A percentile compares a stretch with the other conserved stretches of the same genome.
Evolutionary conservation across 768 basidiomycete species (phyloP).

Genomic region (Chalciporus piperatus): DNA sequence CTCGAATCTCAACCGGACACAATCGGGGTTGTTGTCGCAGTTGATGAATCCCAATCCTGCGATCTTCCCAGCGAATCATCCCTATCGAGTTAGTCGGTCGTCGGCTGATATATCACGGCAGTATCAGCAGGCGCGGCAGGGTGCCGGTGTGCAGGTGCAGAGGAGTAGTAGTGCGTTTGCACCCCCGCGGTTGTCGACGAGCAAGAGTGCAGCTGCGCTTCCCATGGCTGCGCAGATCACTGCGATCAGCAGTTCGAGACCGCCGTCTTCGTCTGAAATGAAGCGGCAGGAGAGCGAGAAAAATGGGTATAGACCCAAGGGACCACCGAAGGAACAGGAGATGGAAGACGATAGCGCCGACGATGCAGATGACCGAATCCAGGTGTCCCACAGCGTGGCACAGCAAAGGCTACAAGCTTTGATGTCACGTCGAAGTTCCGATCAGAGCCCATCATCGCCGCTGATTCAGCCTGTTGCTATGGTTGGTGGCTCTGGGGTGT

Average conservation of each 20-base stretch:
- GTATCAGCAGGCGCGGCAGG: conserved; percentile 18
- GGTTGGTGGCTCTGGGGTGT: conserved; percentile 18
- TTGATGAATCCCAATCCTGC: conserved; percentile 70
- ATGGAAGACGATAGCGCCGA: conserved; percentile 63
- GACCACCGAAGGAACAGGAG: conserved; percentile 61
- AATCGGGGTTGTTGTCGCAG: conserved; percentile 60
- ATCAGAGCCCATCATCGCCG: conserved; percentile 22
- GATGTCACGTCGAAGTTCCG: conserved; percentile 44
- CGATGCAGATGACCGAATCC: conserved; percentile 48
- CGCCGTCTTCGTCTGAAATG: conserved; percentile 18
- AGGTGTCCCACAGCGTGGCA: conserved; percentile 65
- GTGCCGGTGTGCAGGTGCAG: conserved; percentile 16
- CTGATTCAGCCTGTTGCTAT: conserved; percentile 16
- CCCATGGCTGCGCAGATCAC: conserved; percentile 55
- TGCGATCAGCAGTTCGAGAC: conserved; percentile 32
- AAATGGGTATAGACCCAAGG: conserved; percentile 59
- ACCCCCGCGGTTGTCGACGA: conserved; percentile 41
- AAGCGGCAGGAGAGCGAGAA: conserved; percentile 28
- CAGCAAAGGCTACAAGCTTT: conserved; percentile 63
- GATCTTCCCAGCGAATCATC: conserved; percentile 56
- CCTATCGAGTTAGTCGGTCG: conserved; percentile 52
- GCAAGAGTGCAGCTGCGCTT: conserved; percentile 57
- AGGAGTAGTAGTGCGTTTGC: conserved; percentile 29
- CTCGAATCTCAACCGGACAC: conserved; percentile 51
- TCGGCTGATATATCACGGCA: conserved; percentile 43